Base-by-base conservation (phyloP, 2,329 filamentous ascomycete genomes). In the Aspergillus caelatus region DNA sequence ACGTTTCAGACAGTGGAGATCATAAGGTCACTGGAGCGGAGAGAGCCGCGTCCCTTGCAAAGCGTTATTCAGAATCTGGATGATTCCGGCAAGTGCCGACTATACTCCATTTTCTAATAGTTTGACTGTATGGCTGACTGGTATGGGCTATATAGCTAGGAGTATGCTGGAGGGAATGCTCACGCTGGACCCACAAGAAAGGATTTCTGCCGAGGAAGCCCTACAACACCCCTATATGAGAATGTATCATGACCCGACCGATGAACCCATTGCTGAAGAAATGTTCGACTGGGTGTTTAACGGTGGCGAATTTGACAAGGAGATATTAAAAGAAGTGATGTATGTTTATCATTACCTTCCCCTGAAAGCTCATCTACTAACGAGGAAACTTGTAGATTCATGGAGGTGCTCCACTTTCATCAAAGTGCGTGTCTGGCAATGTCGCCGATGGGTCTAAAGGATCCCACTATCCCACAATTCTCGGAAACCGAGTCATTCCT, bases 211-310 rank as follows among this genome's bases (percentile, higher is more conserved):
- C 21, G n/a, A 50, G 19, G 26, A 48, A 8, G 56, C 56, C 39
- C 26, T 58, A 45, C 28, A 26, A 16, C 56, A 58, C 39, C 56
- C 56, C 16, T 58, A 58, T 23, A 16, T 58, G 19, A 32, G 12
- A 19, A 11, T 39, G 21, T 58, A 58, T 21, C 56, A 58, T 19
- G 56, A 58, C 39, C 41, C 56, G n/a, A n/a, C 26, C 16, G 56
- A 58, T n/a, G 56, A 58, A 16, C 56, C 56, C 14, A 26, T 58
- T 12, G 56, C 56, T 1, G 14, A 6, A 14, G 21, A 50, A 12
- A 23, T 23, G 19, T 26, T 58, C 23, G 41, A 58, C 26, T 57
- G 54, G 32, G 21, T 21, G 19, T 57, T 57, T 3, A 32, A 26
- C 2, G 41, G 19, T 21, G 9, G 19, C 6, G 28, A 58, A 10